Conservation (phyloP, 2,329 filamentous ascomycete genomes). For the Fusarium aywerte region DNA sequence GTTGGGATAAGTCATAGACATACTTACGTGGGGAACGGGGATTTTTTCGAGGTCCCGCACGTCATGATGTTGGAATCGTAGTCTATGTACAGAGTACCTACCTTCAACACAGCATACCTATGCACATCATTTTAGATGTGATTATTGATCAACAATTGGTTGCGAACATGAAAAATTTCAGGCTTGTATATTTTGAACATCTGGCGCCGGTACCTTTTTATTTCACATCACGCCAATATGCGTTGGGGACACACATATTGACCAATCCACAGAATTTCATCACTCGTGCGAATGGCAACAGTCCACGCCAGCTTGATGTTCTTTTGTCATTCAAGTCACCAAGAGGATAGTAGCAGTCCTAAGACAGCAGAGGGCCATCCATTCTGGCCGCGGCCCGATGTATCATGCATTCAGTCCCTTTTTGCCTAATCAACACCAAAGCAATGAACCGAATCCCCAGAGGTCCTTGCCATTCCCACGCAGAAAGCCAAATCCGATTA, state of each 20-base stretch:
- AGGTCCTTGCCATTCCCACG: conserved; percentile 52
- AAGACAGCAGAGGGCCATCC: conserved; percentile 60
- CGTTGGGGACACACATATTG: neutral
- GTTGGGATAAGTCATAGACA: conserved; percentile 10
- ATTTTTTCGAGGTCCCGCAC: conserved; percentile 45
- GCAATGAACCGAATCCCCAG: conserved; percentile 59
- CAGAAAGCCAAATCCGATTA: conserved; percentile 48
- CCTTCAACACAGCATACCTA: neutral
- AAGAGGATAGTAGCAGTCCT: conserved; percentile 57
- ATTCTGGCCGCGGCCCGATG: conserved; percentile 51
- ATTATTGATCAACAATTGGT: neutral
- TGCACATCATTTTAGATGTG: neutral
- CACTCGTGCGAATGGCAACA: conserved; percentile 39
- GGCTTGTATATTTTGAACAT: conserved; percentile 24
- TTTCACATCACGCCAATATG: conserved; percentile 21
- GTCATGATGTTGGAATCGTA: conserved; percentile 38
- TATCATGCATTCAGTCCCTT: conserved; percentile 63
- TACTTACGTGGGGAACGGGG: conserved; percentile 39
- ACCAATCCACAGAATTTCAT: conserved; percentile 12
- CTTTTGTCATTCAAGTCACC: conserved; percentile 59
- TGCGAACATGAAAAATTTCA: neutral
- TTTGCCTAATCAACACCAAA: conserved; percentile 65
- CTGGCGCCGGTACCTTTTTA: conserved; percentile 27
- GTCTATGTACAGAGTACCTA: neutral
- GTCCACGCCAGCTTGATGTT: conserved; percentile 53